These are phyloP conservation scores for Verbascum thapsus DNA, from an alignment of 257 asterid genomes.

Conservation along the genomic window DNA sequence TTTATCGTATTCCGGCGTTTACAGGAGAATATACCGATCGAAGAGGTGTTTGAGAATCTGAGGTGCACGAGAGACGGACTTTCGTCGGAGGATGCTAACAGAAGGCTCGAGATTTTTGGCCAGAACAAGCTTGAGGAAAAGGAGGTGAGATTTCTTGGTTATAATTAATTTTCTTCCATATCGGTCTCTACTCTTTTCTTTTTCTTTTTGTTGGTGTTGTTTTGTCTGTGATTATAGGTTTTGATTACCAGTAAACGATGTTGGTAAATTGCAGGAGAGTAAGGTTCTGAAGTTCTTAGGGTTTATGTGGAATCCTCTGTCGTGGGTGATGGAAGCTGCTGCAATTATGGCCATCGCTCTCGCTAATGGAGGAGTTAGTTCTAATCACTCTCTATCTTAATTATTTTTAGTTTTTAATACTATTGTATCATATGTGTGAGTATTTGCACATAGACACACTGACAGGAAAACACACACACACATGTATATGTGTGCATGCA, in stretches of 20 bases:
- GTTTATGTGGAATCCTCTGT: conserved; percentile 62
- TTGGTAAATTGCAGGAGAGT: conserved; percentile 46
- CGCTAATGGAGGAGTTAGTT: conserved; percentile 60
- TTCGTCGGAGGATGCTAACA: conserved; percentile 48
- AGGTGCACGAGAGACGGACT: conserved; percentile 65
- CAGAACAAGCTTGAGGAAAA: conserved; percentile 78
- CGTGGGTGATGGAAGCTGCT: conserved; percentile 67
- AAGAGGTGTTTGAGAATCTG: conserved; percentile 64
- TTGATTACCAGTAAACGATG: background rate
- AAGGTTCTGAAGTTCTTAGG: conserved; percentile 53
- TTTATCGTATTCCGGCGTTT: too few relatives aligned
- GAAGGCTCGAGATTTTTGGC: conserved; percentile 65
- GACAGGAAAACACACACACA: too few relatives aligned
- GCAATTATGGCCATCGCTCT: conserved; percentile 65
- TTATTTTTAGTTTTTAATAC: background rate
- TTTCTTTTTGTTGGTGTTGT: background rate
- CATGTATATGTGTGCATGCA: too few relatives aligned
- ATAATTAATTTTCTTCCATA: background rate
- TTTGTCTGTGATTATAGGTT: conserved; percentile 10
- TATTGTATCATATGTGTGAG: too few relatives aligned
- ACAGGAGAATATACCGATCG: conserved; percentile 63
- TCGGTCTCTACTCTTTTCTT: background rate
- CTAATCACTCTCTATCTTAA: conserved; percentile 11
- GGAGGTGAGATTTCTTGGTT: conserved; percentile 40
- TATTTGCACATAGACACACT: background rate